Percentiles rank a stretch among this genome's conserved stretches.
phyloP scores from a whole-genome alignment of 306 rosid genomes.

The Datisca glomerata region DNA sequence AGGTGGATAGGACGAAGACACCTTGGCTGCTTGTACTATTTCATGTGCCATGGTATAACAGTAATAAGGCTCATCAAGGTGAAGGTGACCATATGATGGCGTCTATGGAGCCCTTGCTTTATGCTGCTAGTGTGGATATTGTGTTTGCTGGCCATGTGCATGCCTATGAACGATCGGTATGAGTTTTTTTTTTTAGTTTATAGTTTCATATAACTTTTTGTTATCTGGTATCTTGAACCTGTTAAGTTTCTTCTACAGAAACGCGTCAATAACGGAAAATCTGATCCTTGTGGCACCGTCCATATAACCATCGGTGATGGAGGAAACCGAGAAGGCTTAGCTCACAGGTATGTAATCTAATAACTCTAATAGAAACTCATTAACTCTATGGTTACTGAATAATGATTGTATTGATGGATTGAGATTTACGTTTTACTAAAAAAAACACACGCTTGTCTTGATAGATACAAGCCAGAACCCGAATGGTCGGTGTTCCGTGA shows the following conservation, averaged over 20 bases:
- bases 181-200: neutral
- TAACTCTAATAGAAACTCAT: too few species aligned
- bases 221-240: neutral
- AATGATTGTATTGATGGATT: too few species aligned
- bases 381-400: too few species aligned
- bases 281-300: constrained; percentile 71
- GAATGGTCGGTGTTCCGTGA: constrained; percentile 80
- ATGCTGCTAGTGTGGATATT: constrained; percentile 66
- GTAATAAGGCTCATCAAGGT: constrained; percentile 82
- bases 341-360: constrained; percentile 42
- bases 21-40: constrained; percentile 75
- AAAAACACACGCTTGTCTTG: constrained; percentile 7
- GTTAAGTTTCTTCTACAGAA: constrained; percentile 27
- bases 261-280: constrained; percentile 48
- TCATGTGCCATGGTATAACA: constrained; percentile 94
- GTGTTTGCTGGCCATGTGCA: constrained; percentile 83
- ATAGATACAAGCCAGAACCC: constrained; percentile 76
- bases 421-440: too few species aligned
- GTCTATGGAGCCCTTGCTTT: constrained; percentile 68
- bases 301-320: constrained; percentile 93
- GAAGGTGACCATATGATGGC: constrained; percentile 73
- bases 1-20: constrained; percentile 64
- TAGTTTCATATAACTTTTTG: neutral
- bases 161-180: constrained; percentile 88
- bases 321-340: constrained; percentile 88